Base-by-base conservation (phyloP, 202 grass and related monocot genomes). In the Panicum hallii region DNA sequence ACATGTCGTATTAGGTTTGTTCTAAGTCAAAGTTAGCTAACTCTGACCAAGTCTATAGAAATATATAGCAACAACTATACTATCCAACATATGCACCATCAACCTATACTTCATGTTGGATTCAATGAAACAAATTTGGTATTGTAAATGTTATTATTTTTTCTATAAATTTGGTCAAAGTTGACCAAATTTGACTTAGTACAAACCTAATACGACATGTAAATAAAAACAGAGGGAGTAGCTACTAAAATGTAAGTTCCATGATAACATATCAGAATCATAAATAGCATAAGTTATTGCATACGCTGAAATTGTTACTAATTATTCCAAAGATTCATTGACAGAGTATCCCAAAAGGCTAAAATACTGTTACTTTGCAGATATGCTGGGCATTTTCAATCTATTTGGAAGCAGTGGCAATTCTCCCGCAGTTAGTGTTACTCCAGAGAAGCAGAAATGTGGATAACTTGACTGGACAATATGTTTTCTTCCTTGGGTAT, bases 401-500 rank as follows among this genome's bases (percentile, higher is more conserved):
- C 80, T 99, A 94, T 75, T 79, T 99, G 87, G 97, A 99, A 61
- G 88, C 93, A 42, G 97, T 97, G 85, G 97, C 93, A 30, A 99
- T 99, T 90, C 91, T 99, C 70, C 97, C 97, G 3, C 97, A 99
- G 87, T 90, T 97, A 79, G 91, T 99, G 70, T 81, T 99, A 42
- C 85, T 99, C 43, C 97, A 99, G 83, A 92, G 97, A 89, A 91
- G 93, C 77, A 83, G 93, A 90, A 99, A 99, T 88, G 93, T 99
- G 28, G 97, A 99, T 82, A 99, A 97, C 80, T 88, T 99, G 83
- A 99, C 97, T 80, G 92, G 97, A 47, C 93, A 99, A 99, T 99
- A 99, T 83, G 72, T 97, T 88, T 77, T 97, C 45, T 96, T 99
- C 63, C 91, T 99, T 23, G 97, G 97, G 97, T 99, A 91, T 14